Conservation (phyloP, 176 grass and related monocot species). For the Echinochloa phyllopogon region DNA sequence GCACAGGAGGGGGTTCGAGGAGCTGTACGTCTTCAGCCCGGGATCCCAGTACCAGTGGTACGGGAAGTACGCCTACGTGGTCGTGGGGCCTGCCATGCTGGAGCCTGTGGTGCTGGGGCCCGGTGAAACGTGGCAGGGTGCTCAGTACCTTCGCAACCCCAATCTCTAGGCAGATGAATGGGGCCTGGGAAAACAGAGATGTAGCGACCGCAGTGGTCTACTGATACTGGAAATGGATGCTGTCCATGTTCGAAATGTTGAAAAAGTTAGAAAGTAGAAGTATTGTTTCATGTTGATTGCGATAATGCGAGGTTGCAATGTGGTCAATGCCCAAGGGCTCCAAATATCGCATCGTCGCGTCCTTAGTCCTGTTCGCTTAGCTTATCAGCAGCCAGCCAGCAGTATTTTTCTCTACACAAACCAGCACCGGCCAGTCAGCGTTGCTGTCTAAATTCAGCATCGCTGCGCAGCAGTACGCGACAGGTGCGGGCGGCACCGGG, state of each 20-base stretch:
- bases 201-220: not conserved
- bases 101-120: conserved; percentile 53
- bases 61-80: conserved; percentile 76
- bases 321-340: not conserved
- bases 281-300: not conserved
- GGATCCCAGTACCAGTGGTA: conserved; percentile 82
- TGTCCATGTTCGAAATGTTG: not conserved
- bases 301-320: not conserved
- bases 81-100: conserved; percentile 61
- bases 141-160: conserved; percentile 68
- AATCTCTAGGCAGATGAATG: conserved; percentile 51
- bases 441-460: too few relatives aligned
- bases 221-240: not conserved
- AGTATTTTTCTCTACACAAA: too few relatives aligned
- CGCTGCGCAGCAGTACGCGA: too few relatives aligned
- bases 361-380: too few relatives aligned
- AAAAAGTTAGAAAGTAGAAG: not conserved
- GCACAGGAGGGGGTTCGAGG: conserved; percentile 74
- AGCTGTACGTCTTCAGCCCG: conserved; percentile 75
- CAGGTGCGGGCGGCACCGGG: too few relatives aligned
- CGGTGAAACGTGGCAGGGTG: conserved; percentile 63
- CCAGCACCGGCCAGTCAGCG: too few relatives aligned
- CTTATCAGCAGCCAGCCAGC: too few relatives aligned
- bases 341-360: too few relatives aligned
- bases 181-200: not conserved